Evolutionary conservation across 495 filamentous ascomycete genomes (phyloP).

Genomic region (Neurospora sublineolata): DNA sequence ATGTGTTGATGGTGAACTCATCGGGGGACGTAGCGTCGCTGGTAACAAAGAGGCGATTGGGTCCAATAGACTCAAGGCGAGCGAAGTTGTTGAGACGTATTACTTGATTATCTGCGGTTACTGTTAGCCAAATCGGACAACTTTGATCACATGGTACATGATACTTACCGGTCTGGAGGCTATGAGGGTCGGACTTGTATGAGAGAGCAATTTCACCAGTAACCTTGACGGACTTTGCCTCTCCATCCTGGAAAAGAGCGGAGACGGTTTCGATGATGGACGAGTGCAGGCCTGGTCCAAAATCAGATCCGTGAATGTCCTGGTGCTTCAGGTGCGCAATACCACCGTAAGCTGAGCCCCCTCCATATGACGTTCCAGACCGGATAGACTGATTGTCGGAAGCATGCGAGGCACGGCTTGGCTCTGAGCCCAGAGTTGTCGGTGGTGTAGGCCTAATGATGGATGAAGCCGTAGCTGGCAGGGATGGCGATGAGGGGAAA

Average conservation of each 20-base stretch:
- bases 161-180: slow-evolving; percentile 13
- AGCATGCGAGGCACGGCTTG: slow-evolving; percentile 45
- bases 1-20: slow-evolving; percentile 65
- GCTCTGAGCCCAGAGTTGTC: slow-evolving; percentile 37
- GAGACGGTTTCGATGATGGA: slow-evolving; percentile 88
- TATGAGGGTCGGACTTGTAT: slow-evolving; percentile 53
- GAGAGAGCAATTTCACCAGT: slow-evolving; percentile 85
- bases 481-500: slow-evolving; percentile 34
- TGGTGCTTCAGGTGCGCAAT: slow-evolving; percentile 57
- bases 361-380: slow-evolving; percentile 68
- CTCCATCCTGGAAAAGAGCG: slow-evolving; percentile 67
- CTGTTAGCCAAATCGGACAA: neutral
- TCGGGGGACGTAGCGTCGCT: slow-evolving; percentile 53
- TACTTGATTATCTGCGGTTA: slow-evolving; percentile 39
- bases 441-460: slow-evolving; percentile 29
- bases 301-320: slow-evolving; percentile 62
- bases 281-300: slow-evolving; percentile 66
- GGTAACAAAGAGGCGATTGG: slow-evolving; percentile 80
- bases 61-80: slow-evolving; percentile 85
- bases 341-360: slow-evolving; percentile 28
- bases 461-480: slow-evolving; percentile 23
- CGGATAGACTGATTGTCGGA: slow-evolving; percentile 90
- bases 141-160: neutral
- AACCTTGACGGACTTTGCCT: slow-evolving; percentile 57
- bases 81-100: slow-evolving; percentile 86